Evolutionary conservation across 2,329 filamentous ascomycete species (phyloP).

Genomic region (Pseudogymnoascus sp.): DNA sequence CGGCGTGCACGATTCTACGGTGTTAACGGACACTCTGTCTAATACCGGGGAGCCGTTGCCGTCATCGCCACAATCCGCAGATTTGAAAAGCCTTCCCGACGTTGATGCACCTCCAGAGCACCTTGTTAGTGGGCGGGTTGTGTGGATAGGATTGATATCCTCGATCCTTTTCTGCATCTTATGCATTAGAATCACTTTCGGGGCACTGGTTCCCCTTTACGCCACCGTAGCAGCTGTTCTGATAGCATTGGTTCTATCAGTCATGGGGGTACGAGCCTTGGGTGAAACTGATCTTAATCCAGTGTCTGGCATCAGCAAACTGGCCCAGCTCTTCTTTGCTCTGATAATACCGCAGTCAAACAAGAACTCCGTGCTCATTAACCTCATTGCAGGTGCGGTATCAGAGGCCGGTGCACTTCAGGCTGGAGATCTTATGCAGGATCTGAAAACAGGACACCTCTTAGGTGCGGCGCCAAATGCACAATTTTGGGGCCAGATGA

Average conservation of each 20-base stretch:
- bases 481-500: conserved; percentile 94
- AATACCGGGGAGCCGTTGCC: neutral
- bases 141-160: conserved; percentile 65
- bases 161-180: conserved; percentile 74
- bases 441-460: conserved; percentile 91
- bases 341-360: conserved; percentile 74
- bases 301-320: conserved; percentile 91
- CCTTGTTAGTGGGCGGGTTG: conserved; percentile 64
- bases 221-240: conserved; percentile 72
- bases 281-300: conserved; percentile 91
- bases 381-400: conserved; percentile 86
- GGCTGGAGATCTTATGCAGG: conserved; percentile 93
- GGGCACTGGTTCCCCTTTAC: conserved; percentile 69
- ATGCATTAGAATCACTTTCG: conserved; percentile 78
- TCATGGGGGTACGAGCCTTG: conserved; percentile 64
- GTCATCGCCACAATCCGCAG: neutral
- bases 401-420: conserved; percentile 81
- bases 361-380: conserved; percentile 85
- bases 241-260: conserved; percentile 73
- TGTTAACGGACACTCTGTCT: neutral
- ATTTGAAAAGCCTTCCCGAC: conserved; percentile 29
- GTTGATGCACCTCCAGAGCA: conserved; percentile 80
- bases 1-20: conserved; percentile 15
- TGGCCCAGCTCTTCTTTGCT: conserved; percentile 93
- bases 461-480: conserved; percentile 87